Percentiles rank a stretch among this genome's conserved stretches.
Evolutionary conservation across 176 grass and related monocot genomes (phyloP).

Genomic region (Aegilops umbellulata): DNA sequence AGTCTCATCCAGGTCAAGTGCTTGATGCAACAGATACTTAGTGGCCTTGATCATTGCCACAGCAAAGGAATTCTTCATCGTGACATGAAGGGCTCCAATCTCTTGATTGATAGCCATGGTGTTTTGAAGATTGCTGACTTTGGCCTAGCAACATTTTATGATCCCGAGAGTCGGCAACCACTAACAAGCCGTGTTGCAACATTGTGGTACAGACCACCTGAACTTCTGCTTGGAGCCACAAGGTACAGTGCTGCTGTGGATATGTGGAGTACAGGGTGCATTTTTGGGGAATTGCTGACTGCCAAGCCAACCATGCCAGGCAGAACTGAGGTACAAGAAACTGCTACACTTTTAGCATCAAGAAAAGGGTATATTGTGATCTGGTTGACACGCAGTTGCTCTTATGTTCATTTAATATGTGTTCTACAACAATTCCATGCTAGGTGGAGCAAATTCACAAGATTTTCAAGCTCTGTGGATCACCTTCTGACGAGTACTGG

Average conservation of each 20-base stretch:
- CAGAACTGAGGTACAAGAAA: constrained; percentile 71
- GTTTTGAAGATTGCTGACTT: constrained; percentile 86
- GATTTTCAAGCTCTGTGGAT: constrained; percentile 96
- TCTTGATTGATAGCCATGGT: constrained; percentile 67
- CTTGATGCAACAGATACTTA: constrained; percentile 72
- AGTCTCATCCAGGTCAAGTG: constrained; percentile 67
- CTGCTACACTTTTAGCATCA: background rate
- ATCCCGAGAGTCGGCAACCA: constrained; percentile 50
- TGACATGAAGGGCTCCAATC: constrained; percentile 83
- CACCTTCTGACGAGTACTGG: constrained; percentile 76
- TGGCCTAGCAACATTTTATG: constrained; percentile 73
- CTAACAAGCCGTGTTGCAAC: constrained; percentile 86
- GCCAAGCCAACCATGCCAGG: constrained; percentile 80
- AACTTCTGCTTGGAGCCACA: constrained; percentile 79
- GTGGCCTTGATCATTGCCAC: constrained; percentile 84
- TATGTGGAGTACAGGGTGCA: constrained; percentile 92
- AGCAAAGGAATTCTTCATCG: constrained; percentile 73
- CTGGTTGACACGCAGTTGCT: background rate
- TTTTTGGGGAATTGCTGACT: constrained; percentile 74
- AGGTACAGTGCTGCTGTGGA: constrained; percentile 80
- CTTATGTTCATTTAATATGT: background rate
- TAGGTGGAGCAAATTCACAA: constrained; percentile 98
- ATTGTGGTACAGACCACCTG: constrained; percentile 87
- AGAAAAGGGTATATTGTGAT: background rate
- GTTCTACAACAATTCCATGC: constrained; percentile 13